phyloP scores from a whole-genome alignment of 2,329 filamentous ascomycete genomes.

The Epichloe baconii region DNA sequence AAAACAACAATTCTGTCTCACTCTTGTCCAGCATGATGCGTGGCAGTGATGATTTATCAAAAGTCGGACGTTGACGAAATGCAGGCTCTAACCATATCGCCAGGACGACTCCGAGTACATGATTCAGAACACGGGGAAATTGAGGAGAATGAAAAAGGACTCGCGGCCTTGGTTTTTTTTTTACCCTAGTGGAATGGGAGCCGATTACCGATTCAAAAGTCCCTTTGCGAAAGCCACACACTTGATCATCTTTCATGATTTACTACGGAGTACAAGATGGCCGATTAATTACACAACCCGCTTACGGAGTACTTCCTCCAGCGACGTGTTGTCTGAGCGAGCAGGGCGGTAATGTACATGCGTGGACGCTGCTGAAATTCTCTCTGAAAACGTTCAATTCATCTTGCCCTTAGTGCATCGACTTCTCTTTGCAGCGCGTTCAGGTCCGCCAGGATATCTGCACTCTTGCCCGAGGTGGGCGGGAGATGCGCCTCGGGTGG shows the following conservation, averaged over 20 bases:
- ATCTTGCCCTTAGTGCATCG: constrained; percentile 42
- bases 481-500: constrained; percentile 9
- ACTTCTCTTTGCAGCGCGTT: constrained; percentile 62
- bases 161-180: no score
- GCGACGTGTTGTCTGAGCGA: no score
- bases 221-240: no score
- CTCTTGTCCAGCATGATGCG: not conserved
- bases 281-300: no score
- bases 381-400: not conserved
- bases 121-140: not conserved
- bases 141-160: not conserved
- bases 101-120: no score
- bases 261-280: no score
- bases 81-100: no score
- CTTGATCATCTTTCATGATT: no score
- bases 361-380: not conserved
- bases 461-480: constrained; percentile 20
- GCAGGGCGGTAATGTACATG: not conserved
- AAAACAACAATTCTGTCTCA: constrained; percentile 3
- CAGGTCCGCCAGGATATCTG: constrained; percentile 60
- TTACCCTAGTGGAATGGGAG: no score
- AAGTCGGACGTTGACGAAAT: no score
- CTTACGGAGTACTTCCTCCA: no score
- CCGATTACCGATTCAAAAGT: no score
- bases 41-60: not conserved